These are phyloP conservation scores for Fusarium ambrosium DNA, from an alignment of 2,329 filamentous ascomycete species.

Conservation along the genomic window DNA sequence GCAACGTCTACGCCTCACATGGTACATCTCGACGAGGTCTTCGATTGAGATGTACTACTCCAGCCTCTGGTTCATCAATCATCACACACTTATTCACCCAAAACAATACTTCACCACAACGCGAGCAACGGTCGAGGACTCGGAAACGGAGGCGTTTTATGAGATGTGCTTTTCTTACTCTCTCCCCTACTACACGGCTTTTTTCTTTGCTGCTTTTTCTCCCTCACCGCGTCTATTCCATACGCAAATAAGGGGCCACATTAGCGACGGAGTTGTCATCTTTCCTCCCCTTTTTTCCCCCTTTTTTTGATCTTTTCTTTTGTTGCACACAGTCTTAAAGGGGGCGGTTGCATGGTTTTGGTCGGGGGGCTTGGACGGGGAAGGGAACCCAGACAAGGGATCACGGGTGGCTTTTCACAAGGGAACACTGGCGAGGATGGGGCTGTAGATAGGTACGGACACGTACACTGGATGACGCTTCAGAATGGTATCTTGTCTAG, in stretches of 20 bases:
- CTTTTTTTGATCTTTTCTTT: background rate
- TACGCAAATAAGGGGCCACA: constrained; percentile 41
- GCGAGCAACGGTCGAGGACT: constrained; percentile 38
- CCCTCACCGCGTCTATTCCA: constrained; percentile 17
- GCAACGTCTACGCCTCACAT: background rate
- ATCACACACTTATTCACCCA: background rate
- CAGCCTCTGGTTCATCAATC: background rate
- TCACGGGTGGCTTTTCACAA: constrained; percentile 5
- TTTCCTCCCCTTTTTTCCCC: constrained; percentile 12
- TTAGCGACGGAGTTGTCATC: constrained; percentile 57
- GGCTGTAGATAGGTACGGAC: constrained; percentile 30
- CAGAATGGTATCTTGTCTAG: constrained; percentile 37
- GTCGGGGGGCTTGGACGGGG: constrained; percentile 15
- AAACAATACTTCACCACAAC: constrained; percentile 22
- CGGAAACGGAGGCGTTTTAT: constrained; percentile 34
- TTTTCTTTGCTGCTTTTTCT: constrained; percentile 16
- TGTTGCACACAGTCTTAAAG: constrained; percentile 2
- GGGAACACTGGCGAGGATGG: constrained; percentile 7
- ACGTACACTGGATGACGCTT: constrained; percentile 21
- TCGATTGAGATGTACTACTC: background rate
- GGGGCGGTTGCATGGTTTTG: constrained; percentile 34
- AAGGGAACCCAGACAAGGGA: constrained; percentile 6
- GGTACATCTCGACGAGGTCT: background rate
- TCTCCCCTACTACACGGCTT: constrained; percentile 3
- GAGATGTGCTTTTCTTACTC: constrained; percentile 22